Conservation (phyloP, 1,139 yeast genomes). For the Magnusiomyces sp. region DNA sequence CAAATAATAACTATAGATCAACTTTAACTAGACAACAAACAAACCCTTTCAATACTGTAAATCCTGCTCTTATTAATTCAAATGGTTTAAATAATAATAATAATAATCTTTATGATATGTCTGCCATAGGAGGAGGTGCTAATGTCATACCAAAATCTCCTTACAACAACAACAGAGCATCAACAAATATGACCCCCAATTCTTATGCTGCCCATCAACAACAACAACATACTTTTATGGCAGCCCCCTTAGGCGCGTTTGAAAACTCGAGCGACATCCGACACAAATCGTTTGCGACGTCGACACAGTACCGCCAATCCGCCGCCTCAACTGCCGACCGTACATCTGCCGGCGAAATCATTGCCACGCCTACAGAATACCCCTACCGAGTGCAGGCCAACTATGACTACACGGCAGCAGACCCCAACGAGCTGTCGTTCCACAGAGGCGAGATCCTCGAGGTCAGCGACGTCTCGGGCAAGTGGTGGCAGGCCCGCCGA, state of each 20-base stretch:
- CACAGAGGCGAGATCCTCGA: slow-evolving; percentile 83
- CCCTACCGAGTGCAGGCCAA: slow-evolving; percentile 76
- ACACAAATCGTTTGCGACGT: slow-evolving; percentile 5
- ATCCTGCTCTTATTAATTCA: neutral
- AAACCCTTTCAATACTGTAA: slow-evolving; percentile 5
- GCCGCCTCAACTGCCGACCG: neutral
- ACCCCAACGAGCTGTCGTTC: slow-evolving; percentile 86
- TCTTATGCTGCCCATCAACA: neutral
- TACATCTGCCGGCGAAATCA: slow-evolving; percentile 14
- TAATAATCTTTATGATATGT: neutral
- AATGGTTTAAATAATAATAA: neutral
- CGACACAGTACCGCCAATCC: neutral
- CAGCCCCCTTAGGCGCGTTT: slow-evolving; percentile 48
- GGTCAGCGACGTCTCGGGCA: slow-evolving; percentile 88
- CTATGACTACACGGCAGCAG: slow-evolving; percentile 44
- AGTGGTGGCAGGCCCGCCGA: slow-evolving; percentile 98
- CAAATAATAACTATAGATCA: neutral
- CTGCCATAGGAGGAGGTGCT: neutral
- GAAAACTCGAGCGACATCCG: slow-evolving; percentile 38
- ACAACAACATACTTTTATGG: slow-evolving; percentile 29
- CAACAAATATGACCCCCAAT: neutral
- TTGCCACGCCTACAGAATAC: slow-evolving; percentile 41
- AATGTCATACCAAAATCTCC: neutral
- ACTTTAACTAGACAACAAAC: neutral
- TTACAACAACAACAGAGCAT: neutral